Evolutionary conservation across 805 yeast genomes (phyloP).

Genomic region (Candida hungchunana): DNA sequence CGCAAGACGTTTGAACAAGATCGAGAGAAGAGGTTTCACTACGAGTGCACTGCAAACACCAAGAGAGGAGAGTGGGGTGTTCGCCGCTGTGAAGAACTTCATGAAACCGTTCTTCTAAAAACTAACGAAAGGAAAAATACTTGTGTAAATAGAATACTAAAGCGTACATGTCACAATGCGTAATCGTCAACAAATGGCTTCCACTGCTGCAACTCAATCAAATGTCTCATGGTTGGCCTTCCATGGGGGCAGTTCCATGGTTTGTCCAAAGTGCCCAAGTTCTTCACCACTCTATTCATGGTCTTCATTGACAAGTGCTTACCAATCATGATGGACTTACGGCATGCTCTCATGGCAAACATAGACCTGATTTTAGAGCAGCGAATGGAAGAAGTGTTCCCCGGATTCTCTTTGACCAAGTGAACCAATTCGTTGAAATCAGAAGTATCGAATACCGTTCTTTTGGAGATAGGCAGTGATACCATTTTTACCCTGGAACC

Average conservation of each 20-base stretch:
- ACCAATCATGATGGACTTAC: constrained; percentile 94
- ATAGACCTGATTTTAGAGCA: constrained; percentile 78
- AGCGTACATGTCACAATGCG: constrained; percentile 17
- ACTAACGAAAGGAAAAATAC: background rate
- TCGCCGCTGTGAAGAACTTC: constrained; percentile 24
- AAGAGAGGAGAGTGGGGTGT: constrained; percentile 13
- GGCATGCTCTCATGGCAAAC: constrained; percentile 94
- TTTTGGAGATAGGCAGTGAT: constrained; percentile 72
- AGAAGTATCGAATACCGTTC: constrained; percentile 56
- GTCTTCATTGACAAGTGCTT: constrained; percentile 50
- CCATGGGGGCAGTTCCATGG: constrained; percentile 98
- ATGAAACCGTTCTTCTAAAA: constrained; percentile 17
- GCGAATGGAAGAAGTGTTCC: constrained; percentile 36
- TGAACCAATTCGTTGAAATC: constrained; percentile 77
- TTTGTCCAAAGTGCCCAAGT: constrained; percentile 69
- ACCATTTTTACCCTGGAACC: constrained; percentile 53
- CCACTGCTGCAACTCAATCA: constrained; percentile 56
- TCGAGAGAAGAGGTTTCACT: constrained; percentile 53
- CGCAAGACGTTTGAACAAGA: constrained; percentile 78
- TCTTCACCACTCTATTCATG: constrained; percentile 66
- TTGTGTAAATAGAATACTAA: constrained; percentile 3
- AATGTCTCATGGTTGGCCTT: constrained; percentile 92
- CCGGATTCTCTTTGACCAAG: constrained; percentile 53
- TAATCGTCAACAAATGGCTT: constrained; percentile 42
- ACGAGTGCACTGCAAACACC: constrained; percentile 8